Conservation (phyloP, 106 monocot species). For the Iris macrosiphon region DNA sequence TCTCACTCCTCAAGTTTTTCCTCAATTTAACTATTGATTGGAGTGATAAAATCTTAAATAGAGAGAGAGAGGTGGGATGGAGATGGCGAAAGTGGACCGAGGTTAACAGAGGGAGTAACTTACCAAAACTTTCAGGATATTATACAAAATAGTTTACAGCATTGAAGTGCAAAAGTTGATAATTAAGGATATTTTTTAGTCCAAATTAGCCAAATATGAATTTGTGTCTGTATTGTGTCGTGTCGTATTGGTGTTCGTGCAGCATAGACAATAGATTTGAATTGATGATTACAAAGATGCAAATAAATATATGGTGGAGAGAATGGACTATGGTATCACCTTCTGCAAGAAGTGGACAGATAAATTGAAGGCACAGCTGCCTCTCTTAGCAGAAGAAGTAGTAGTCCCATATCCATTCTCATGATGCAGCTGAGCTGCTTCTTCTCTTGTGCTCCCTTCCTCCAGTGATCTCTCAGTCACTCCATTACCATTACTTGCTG, state of each 20-base stretch:
- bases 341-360: conserved; percentile 44
- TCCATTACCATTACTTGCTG: conserved; percentile 19
- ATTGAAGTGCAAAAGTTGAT: background rate
- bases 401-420: background rate
- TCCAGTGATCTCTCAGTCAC: conserved; percentile 4
- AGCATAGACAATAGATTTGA: background rate
- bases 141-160: no score
- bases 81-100: no score
- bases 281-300: no score
- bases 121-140: no score
- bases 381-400: background rate
- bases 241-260: background rate
- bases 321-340: conserved; percentile 9
- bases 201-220: background rate
- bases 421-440: background rate
- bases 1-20: no score
- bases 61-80: no score
- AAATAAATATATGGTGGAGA: background rate
- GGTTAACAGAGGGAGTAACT: no score
- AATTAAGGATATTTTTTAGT: background rate
- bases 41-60: no score
- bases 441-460: conserved; percentile 2
- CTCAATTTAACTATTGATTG: no score
- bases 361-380: background rate
- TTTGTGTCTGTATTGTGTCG: background rate